A percentile compares a stretch with the other conserved stretches of the same genome.
phyloP scores from a whole-genome alignment of 169 alveolate species.

The Plasmodium vivax region DNA sequence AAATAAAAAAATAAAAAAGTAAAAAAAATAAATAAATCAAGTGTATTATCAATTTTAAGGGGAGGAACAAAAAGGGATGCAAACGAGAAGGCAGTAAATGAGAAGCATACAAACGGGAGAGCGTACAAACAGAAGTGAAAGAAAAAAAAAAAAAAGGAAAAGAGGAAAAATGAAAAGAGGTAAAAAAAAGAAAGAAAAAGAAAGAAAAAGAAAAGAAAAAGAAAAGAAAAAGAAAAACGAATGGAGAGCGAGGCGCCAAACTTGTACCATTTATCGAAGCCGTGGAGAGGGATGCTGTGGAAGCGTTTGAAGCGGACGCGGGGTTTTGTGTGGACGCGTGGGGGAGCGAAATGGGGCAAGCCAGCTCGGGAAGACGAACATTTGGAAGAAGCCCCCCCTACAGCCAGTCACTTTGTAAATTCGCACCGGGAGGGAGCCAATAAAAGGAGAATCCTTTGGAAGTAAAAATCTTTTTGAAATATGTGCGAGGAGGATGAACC shows the following conservation, averaged over 20 bases:
- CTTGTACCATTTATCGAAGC: not conserved
- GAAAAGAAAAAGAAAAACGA: not conserved
- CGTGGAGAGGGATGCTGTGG: not conserved
- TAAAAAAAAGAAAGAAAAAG: not conserved
- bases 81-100: not conserved
- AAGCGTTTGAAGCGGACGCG: not conserved
- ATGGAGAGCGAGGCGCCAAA: not conserved
- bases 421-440: not conserved
- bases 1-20: too few species aligned
- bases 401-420: not conserved
- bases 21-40: not conserved
- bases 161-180: too few species aligned
- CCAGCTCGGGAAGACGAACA: not conserved
- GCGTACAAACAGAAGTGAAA: not conserved
- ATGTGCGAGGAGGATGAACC: not conserved
- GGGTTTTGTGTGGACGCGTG: not conserved
- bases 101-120: not conserved
- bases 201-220: not conserved
- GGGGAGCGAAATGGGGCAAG: not conserved
- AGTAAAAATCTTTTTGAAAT: not conserved
- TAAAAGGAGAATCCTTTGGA: not conserved
- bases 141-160: constrained; percentile 9
- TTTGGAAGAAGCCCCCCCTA: not conserved
- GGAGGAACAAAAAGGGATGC: not conserved
- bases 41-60: not conserved